These are phyloP conservation scores for Euphrasia confusa DNA, from an alignment of 257 asterid species.

Conservation along the genomic window DNA sequence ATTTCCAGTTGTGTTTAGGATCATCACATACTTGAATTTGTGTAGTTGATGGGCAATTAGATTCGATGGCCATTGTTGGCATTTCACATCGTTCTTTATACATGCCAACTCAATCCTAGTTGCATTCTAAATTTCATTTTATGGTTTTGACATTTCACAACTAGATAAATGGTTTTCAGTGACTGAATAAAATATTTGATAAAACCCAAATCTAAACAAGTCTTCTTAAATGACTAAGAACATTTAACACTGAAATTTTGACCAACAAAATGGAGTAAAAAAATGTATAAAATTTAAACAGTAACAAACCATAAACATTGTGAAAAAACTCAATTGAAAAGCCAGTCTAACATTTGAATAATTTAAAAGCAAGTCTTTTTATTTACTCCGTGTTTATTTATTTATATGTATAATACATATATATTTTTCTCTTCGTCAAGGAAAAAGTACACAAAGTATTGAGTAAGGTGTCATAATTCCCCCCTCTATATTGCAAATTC, in stretches of 20 bases:
- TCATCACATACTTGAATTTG: not conserved
- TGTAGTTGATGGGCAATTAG: not conserved
- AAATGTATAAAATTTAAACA: no score
- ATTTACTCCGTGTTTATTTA: not conserved
- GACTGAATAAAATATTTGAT: not conserved
- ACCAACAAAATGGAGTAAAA: no score
- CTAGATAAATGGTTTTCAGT: not conserved
- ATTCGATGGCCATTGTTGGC: not conserved
- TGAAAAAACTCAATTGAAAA: no score
- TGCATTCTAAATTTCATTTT: not conserved
- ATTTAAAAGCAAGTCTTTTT: not conserved
- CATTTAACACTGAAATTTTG: no score
- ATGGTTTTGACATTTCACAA: not conserved
- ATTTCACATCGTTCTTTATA: not conserved
- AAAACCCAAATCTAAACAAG: no score
- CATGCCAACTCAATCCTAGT: not conserved
- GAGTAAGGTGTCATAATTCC: no score
- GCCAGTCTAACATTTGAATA: no score
- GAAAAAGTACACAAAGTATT: not conserved
- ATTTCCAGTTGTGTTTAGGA: not conserved
- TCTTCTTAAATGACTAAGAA: no score
- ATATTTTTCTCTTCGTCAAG: not conserved
- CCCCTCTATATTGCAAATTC: slow-evolving; percentile 17
- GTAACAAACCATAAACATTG: no score
- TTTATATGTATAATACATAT: not conserved